Evolutionary conservation across 2,329 filamentous ascomycete genomes (phyloP).

Genomic region (Sphaerostilbella broomeana): DNA sequence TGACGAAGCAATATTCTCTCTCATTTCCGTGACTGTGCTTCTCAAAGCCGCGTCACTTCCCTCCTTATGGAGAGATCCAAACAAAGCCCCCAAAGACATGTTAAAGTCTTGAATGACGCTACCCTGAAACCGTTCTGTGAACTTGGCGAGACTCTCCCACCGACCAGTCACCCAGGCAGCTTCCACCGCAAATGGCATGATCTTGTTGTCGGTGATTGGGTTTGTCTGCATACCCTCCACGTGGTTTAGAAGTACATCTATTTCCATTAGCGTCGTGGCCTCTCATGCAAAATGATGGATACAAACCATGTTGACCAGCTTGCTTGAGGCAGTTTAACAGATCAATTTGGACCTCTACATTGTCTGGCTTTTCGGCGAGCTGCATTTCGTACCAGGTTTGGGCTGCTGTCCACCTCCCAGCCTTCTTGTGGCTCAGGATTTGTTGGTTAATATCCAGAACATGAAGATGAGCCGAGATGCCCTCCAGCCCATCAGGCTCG

Average conservation of each 20-base stretch:
- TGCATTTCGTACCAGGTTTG: slow-evolving; percentile 98
- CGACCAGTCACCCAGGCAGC: slow-evolving; percentile 85
- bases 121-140: slow-evolving; percentile 50
- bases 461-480: slow-evolving; percentile 80
- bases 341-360: slow-evolving; percentile 72
- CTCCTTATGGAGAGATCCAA: slow-evolving; percentile 54
- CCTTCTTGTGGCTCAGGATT: slow-evolving; percentile 85
- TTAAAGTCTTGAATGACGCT: slow-evolving; percentile 62
- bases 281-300: not conserved
- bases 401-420: slow-evolving; percentile 86
- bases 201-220: slow-evolving; percentile 47
- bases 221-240: slow-evolving; percentile 66
- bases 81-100: slow-evolving; percentile 59
- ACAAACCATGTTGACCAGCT: slow-evolving; percentile 84
- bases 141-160: slow-evolving; percentile 68
- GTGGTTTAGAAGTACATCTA: slow-evolving; percentile 80
- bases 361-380: slow-evolving; percentile 69
- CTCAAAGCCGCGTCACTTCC: slow-evolving; percentile 45
- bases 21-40: slow-evolving; percentile 54
- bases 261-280: slow-evolving; percentile 17
- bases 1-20: slow-evolving; percentile 63
- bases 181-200: slow-evolving; percentile 81
- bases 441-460: slow-evolving; percentile 90
- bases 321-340: slow-evolving; percentile 85
- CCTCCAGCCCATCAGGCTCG: slow-evolving; percentile 92